Evolutionary conservation across 352 stramenopile species (phyloP).

Genomic region (Aphanomyces astaci): DNA sequence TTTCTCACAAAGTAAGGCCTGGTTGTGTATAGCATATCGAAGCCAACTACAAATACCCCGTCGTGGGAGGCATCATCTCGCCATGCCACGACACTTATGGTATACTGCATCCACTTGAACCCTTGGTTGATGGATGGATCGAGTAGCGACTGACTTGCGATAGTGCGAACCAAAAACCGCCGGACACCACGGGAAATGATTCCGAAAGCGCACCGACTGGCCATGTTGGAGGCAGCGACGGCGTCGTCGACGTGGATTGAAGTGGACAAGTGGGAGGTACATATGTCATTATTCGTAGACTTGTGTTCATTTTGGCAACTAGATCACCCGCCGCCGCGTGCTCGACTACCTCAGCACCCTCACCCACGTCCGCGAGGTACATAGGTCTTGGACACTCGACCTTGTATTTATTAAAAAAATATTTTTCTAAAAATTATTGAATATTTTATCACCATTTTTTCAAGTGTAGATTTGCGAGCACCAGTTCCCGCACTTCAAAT

Average conservation of each 20-base stretch:
- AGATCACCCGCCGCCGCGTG: conserved; percentile 58
- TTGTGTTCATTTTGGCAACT: background rate
- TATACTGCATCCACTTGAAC: no score
- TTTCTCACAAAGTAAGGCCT: no score
- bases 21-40: conserved; percentile 38
- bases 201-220: conserved; percentile 54
- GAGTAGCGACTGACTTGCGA: no score
- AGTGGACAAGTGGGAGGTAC: conserved; percentile 67
- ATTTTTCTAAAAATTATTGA: background rate
- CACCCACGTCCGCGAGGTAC: conserved; percentile 49
- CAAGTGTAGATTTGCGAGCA: conserved; percentile 44
- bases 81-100: conserved; percentile 61
- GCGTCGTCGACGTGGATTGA: conserved; percentile 69
- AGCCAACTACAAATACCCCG: conserved; percentile 67
- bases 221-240: conserved; percentile 54
- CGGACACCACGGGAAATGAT: conserved; percentile 71
- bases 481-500: conserved; percentile 51
- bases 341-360: conserved; percentile 71
- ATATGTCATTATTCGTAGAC: background rate
- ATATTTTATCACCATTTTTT: background rate
- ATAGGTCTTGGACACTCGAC: background rate
- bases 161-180: conserved; percentile 58
- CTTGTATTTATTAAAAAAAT: no score
- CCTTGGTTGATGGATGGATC: no score
- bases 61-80: conserved; percentile 70